These are phyloP conservation scores for Cylindrodendrum hubeiense DNA, from an alignment of 2,329 filamentous ascomycete genomes.

Conservation along the genomic window DNA sequence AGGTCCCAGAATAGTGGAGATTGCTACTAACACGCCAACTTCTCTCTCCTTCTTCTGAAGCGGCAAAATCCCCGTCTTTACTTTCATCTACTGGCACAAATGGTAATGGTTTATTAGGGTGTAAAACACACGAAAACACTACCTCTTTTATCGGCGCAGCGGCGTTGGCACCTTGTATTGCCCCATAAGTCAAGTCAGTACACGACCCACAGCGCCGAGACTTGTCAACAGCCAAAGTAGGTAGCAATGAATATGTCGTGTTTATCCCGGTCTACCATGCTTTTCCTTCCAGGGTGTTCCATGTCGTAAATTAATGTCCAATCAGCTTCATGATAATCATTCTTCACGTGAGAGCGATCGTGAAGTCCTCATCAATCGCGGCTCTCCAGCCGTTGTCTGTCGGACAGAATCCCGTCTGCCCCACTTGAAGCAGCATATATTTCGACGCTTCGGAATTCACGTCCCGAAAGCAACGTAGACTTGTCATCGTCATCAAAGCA, in stretches of 20 bases:
- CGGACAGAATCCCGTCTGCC: slow-evolving; percentile 29
- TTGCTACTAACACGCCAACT: neutral
- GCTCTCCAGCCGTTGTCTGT: neutral
- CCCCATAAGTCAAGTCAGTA: neutral
- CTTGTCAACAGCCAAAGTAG: too few relatives aligned
- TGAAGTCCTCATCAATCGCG: neutral
- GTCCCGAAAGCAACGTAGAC: slow-evolving; percentile 20
- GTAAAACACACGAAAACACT: neutral
- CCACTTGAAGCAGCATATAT: slow-evolving; percentile 25
- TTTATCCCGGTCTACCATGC: neutral
- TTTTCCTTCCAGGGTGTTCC: too few relatives aligned
- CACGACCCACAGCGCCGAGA: too few relatives aligned
- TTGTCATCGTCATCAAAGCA: neutral
- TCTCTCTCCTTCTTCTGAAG: neutral
- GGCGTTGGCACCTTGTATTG: neutral
- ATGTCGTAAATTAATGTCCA: neutral
- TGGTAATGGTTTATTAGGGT: too few relatives aligned
- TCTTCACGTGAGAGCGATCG: neutral
- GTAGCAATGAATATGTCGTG: too few relatives aligned
- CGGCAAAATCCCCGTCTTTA: neutral
- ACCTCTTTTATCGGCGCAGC: neutral
- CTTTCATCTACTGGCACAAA: neutral
- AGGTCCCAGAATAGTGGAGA: neutral
- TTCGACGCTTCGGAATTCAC: slow-evolving; percentile 18
- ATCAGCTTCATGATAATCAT: neutral